These are phyloP conservation scores for Yamadazyma olivae DNA, from an alignment of 805 yeast genomes.

Conservation along the genomic window DNA sequence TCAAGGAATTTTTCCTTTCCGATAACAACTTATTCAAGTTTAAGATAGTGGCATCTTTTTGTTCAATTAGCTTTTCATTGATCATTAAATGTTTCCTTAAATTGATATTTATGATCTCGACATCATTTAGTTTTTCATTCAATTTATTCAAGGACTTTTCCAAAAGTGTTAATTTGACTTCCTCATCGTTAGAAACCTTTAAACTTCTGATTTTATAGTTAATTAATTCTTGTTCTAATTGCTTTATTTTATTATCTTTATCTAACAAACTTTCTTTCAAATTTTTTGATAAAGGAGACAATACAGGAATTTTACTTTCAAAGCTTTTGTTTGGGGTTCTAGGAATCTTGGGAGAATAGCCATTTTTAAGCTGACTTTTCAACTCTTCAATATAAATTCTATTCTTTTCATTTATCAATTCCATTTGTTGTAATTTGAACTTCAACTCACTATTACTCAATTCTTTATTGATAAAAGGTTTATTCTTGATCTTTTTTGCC, in stretches of 20 bases:
- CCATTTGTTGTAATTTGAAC: slow-evolving; percentile 34
- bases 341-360: slow-evolving; percentile 13
- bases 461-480: slow-evolving; percentile 62
- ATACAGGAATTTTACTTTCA: slow-evolving; percentile 10
- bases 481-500: slow-evolving; percentile 76
- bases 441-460: slow-evolving; percentile 48
- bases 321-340: slow-evolving; percentile 13
- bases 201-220: slow-evolving; percentile 28
- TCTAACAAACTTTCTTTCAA: slow-evolving; percentile 21
- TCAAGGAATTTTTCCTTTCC: slow-evolving; percentile 49
- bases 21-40: slow-evolving; percentile 48
- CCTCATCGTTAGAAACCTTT: slow-evolving; percentile 36
- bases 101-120: slow-evolving; percentile 58
- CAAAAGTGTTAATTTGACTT: slow-evolving; percentile 48
- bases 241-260: slow-evolving; percentile 27
- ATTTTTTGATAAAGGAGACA: slow-evolving; percentile 5
- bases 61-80: slow-evolving; percentile 53
- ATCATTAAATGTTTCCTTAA: slow-evolving; percentile 55
- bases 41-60: slow-evolving; percentile 55
- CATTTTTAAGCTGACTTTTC: slow-evolving; percentile 37
- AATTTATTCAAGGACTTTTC: slow-evolving; percentile 59
- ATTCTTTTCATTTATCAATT: slow-evolving; percentile 27
- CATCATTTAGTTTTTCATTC: slow-evolving; percentile 55
- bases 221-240: slow-evolving; percentile 27
- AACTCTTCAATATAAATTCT: slow-evolving; percentile 34